Evolutionary conservation across 1,284 basidiomycete species (phyloP), one percentile per base, ranked within the genome.

Genomic region (Ustilago loliicola): DNA sequence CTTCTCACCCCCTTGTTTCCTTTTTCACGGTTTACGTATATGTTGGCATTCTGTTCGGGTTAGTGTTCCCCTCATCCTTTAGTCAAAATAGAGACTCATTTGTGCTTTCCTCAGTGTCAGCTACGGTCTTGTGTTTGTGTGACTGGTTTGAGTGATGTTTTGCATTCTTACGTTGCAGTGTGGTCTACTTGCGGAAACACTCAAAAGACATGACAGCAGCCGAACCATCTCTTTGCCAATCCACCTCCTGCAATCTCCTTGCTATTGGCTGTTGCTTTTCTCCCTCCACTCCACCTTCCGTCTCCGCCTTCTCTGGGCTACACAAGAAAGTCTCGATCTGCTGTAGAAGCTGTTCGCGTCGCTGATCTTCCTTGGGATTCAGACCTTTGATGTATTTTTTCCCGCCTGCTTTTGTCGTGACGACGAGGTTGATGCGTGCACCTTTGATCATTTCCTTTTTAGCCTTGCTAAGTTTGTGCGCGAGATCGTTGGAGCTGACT

Each of bases 381-480:
- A 64, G n/a, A 1, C 76, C 71, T n/a, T 65, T 66, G 25, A 73
- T 61, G 25, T 78, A 78, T 57, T 56, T 68, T 21, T 42, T 48
- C 0, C 67, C 61, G 0, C 72, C 72, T 1, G 57, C 6, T 32
- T 72, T 75, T 36, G 72, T 72, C 8, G 77, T 66, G 9, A 79
- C 51, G 3, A 79, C 65, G 7, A 79, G 42, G 21, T 79, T 79
- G 68, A 79, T 72, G 0, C 72, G 17, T 5, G 68, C 62, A 0
- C 77, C 77, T 19, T 57, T 62, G 21, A 79, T 34, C 59, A 85
- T 63, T 13, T 84, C 79, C 51, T 71, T 72, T 21, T 61, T 65
- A 0, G 75, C 79, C 15, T 76, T 74, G 34, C 56, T 54, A 0
- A 85, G 51, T 50, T 84, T 84, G 64, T 85, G 82, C 2, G 63